Evolutionary conservation across 1,284 basidiomycete genomes (phyloP).

Genomic region (Vanrija sp.): DNA sequence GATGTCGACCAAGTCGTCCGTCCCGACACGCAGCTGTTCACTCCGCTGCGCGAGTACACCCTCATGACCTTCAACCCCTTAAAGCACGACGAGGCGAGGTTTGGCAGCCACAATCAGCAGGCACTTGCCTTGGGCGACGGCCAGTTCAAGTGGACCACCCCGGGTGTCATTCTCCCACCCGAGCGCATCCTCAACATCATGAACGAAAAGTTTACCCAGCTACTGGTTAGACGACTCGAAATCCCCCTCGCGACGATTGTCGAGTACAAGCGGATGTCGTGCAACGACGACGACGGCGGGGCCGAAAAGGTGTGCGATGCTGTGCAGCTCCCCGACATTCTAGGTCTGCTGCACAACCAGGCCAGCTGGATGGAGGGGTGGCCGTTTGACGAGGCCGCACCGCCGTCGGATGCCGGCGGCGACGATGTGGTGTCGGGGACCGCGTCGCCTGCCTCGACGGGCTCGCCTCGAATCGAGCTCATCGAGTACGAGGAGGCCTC

Average conservation of each 20-base stretch:
- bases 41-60: neutral
- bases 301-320: conserved; percentile 1
- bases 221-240: neutral
- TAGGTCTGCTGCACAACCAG: neutral
- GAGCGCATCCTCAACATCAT: conserved; percentile 4
- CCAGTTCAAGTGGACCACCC: neutral
- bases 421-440: neutral
- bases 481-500: neutral
- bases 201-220: conserved; percentile 2
- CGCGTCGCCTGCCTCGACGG: neutral
- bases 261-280: conserved; percentile 56
- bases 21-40: conserved; percentile 3
- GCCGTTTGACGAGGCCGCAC: neutral
- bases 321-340: neutral
- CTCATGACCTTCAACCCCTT: too few relatives aligned
- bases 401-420: conserved; percentile 1
- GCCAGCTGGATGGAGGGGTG: neutral
- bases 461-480: too few relatives aligned
- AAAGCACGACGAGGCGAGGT: neutral
- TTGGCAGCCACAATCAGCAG: too few relatives aligned
- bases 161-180: conserved; percentile 5
- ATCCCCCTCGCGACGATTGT: conserved; percentile 7
- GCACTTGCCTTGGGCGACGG: neutral
- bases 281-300: neutral
- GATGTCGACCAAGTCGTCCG: conserved; percentile 13